Conservation (phyloP, 2,329 filamentous ascomycete species). For the Claviceps purpurea region DNA sequence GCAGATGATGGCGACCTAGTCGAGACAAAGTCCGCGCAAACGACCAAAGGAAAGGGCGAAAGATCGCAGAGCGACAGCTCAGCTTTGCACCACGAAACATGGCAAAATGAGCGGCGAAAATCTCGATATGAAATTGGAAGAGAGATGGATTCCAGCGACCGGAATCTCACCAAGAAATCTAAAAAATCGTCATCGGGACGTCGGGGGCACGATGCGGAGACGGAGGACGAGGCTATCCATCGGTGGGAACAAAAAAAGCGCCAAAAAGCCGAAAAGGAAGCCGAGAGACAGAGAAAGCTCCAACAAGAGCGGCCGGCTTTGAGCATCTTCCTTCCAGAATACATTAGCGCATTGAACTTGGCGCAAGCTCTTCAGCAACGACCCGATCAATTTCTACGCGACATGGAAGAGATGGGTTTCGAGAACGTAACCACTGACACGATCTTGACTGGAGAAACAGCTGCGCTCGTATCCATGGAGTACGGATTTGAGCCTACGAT, state of each 20-base stretch:
- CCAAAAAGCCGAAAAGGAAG: slow-evolving; percentile 29
- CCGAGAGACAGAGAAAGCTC: slow-evolving; percentile 25
- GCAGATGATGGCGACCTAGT: neutral
- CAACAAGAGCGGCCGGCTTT: slow-evolving; percentile 33
- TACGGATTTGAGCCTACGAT: slow-evolving; percentile 83
- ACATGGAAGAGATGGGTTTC: slow-evolving; percentile 77
- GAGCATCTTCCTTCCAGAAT: slow-evolving; percentile 69
- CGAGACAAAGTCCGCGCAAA: neutral
- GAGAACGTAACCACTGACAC: slow-evolving; percentile 73
- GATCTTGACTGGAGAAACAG: slow-evolving; percentile 81
- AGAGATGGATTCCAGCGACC: slow-evolving; percentile 8
- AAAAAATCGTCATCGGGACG: slow-evolving; percentile 11
- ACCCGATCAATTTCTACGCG: slow-evolving; percentile 55
- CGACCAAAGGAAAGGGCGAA: neutral
- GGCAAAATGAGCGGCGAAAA: slow-evolving; percentile 13
- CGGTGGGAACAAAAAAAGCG: slow-evolving; percentile 25
- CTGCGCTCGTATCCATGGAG: slow-evolving; percentile 78
- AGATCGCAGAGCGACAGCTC: neutral
- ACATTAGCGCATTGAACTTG: slow-evolving; percentile 76
- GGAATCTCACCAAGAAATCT: slow-evolving; percentile 12
- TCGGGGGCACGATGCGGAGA: slow-evolving; percentile 19
- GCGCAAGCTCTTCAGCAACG: slow-evolving; percentile 62
- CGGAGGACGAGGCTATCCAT: slow-evolving; percentile 24
- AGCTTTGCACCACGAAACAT: neutral
- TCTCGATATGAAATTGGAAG: slow-evolving; percentile 19